phyloP scores from a whole-genome alignment of 306 rosid genomes.

The Cajanus cajan region DNA sequence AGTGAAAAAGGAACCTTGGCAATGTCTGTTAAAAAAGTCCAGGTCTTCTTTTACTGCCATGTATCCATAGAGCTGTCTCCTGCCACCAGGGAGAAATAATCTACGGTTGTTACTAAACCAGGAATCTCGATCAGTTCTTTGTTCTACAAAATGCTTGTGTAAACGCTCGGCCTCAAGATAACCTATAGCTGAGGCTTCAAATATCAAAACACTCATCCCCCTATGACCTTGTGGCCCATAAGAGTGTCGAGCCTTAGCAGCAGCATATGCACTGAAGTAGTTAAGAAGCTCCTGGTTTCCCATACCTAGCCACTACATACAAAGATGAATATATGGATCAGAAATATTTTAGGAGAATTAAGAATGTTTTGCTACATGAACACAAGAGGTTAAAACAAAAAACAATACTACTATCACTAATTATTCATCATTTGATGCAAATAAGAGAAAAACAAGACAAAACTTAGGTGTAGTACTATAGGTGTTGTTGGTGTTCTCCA shows the following conservation, averaged over 20 bases:
- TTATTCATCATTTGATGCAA: not conserved
- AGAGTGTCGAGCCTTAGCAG: slow-evolving; percentile 63
- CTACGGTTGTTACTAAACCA: slow-evolving; percentile 45
- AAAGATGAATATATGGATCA: slow-evolving; percentile 1
- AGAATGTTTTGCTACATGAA: not conserved
- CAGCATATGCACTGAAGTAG: slow-evolving; percentile 48
- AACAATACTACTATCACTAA: too few relatives aligned
- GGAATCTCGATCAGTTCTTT: slow-evolving; percentile 60
- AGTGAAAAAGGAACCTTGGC: slow-evolving; percentile 47
- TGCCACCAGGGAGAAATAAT: slow-evolving; percentile 52
- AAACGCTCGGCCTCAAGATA: slow-evolving; percentile 72
- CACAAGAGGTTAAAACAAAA: not conserved
- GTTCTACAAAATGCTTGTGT: slow-evolving; percentile 58
- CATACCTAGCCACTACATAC: slow-evolving; percentile 60
- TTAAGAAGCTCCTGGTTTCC: slow-evolving; percentile 80
- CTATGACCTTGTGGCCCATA: slow-evolving; percentile 89
- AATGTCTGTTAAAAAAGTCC: slow-evolving; percentile 57
- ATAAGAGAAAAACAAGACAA: not conserved
- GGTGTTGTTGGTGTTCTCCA: too few relatives aligned
- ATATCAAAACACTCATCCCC: slow-evolving; percentile 69
- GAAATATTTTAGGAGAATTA: not conserved
- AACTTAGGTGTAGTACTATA: too few relatives aligned
- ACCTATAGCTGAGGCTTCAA: slow-evolving; percentile 78
- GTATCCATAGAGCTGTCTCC: slow-evolving; percentile 71
- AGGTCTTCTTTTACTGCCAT: slow-evolving; percentile 68